Evolutionary conservation across 2,329 filamentous ascomycete genomes (phyloP).

Genomic region (Fusarium neocosmosporiellum): DNA sequence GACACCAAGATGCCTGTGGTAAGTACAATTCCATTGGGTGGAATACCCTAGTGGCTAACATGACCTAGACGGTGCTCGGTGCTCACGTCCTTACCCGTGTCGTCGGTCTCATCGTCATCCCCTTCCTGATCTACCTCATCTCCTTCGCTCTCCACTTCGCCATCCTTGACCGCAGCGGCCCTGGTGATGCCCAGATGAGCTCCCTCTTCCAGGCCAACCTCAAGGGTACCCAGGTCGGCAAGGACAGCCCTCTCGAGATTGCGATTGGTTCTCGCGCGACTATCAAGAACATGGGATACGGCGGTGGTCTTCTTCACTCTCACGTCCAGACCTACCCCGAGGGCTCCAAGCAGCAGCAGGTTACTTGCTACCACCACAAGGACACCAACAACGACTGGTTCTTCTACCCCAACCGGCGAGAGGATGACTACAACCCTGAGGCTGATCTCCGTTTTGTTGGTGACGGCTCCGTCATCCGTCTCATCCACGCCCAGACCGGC

Average conservation of each 20-base stretch:
- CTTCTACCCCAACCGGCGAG: slow-evolving; percentile 90
- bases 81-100: slow-evolving; percentile 85
- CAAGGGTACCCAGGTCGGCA: slow-evolving; percentile 91
- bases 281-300: slow-evolving; percentile 99
- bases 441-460: slow-evolving; percentile 78
- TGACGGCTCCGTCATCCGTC: slow-evolving; percentile 81
- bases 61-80: slow-evolving; percentile 68
- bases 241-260: slow-evolving; percentile 92
- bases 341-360: slow-evolving; percentile 92
- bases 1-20: slow-evolving; percentile 90
- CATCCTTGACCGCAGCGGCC: slow-evolving; percentile 91
- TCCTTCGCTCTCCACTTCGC: slow-evolving; percentile 96
- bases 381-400: slow-evolving; percentile 99
- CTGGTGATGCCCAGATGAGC: slow-evolving; percentile 99
- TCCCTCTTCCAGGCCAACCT: slow-evolving; percentile 99
- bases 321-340: slow-evolving; percentile 97
- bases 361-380: slow-evolving; percentile 99
- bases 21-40: slow-evolving; percentile 44
- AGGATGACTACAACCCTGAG: slow-evolving; percentile 78
- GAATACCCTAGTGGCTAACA: slow-evolving; percentile 11
- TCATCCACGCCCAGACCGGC: slow-evolving; percentile 95
- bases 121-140: slow-evolving; percentile 91
- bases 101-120: slow-evolving; percentile 87
- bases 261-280: slow-evolving; percentile 90
- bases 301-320: slow-evolving; percentile 93